Evolutionary conservation across 1,284 basidiomycete species (phyloP).

Genomic region (Gymnopus androsaceus): DNA sequence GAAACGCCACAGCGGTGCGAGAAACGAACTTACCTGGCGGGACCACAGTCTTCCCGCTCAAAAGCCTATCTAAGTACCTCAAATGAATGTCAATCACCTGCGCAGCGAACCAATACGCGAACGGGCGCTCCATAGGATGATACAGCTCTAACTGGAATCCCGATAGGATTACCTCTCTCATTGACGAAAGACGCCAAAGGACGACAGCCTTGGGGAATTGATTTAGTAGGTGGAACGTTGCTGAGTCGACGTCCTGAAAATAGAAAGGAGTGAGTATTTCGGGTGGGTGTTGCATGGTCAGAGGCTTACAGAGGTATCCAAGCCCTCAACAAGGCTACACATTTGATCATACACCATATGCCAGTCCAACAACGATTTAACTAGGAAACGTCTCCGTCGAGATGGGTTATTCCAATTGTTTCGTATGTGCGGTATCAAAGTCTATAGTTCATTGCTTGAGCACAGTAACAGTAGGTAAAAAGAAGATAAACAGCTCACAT

Average conservation of each 20-base stretch:
- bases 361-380: slow-evolving; percentile 66
- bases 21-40: background rate
- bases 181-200: slow-evolving; percentile 58
- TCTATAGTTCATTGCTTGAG: slow-evolving; percentile 37
- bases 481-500: slow-evolving; percentile 6
- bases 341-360: slow-evolving; percentile 56
- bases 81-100: slow-evolving; percentile 60
- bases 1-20: background rate
- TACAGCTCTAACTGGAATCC: slow-evolving; percentile 82
- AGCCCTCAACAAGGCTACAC: slow-evolving; percentile 36
- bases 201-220: slow-evolving; percentile 50
- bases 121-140: slow-evolving; percentile 60
- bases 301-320: slow-evolving; percentile 29
- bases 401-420: slow-evolving; percentile 69
- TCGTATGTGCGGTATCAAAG: slow-evolving; percentile 57
- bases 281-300: slow-evolving; percentile 3
- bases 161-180: slow-evolving; percentile 70
- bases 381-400: slow-evolving; percentile 62
- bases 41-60: slow-evolving; percentile 36
- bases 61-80: slow-evolving; percentile 50
- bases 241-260: slow-evolving; percentile 1
- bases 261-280: background rate
- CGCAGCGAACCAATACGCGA: slow-evolving; percentile 74
- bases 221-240: background rate
- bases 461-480: background rate